Evolutionary conservation across 345 rosid species (phyloP).

Genomic region (Melaleuca quinquenervia): DNA sequence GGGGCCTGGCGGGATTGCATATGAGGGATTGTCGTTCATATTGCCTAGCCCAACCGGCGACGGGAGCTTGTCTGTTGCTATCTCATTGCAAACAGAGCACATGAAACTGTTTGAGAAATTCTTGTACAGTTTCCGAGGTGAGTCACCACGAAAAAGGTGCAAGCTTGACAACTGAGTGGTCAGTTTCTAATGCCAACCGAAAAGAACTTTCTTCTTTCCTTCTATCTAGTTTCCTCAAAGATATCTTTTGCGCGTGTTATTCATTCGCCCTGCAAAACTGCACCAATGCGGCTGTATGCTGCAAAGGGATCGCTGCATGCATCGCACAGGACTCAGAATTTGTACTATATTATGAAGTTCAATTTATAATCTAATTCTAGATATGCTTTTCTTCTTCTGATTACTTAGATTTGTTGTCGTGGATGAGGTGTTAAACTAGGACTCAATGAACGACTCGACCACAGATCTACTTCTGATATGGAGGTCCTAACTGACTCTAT

Average conservation of each 20-base stretch:
- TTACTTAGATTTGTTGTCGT: not conserved
- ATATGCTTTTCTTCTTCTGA: not conserved
- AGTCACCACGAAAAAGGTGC: not conserved
- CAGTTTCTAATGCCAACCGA: not conserved
- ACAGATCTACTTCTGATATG: not conserved
- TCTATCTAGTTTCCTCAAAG: not conserved
- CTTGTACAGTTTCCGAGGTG: constrained; percentile 20
- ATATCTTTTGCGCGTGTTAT: not conserved
- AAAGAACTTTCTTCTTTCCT: not conserved
- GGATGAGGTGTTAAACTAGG: not conserved
- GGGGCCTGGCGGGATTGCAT: constrained; percentile 89
- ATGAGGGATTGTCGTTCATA: constrained; percentile 70
- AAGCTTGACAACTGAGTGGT: not conserved
- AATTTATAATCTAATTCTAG: not conserved
- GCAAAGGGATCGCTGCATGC: not conserved
- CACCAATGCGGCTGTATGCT: not conserved
- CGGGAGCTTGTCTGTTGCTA: constrained; percentile 74
- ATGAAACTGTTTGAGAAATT: constrained; percentile 69
- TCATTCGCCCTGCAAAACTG: not conserved
- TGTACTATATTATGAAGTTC: not conserved
- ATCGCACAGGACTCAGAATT: not conserved
- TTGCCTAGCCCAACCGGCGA: constrained; percentile 69
- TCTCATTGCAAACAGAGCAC: constrained; percentile 63
- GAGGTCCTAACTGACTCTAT: not conserved
- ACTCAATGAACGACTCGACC: not conserved